Base-by-base conservation (phyloP, 2,329 filamentous ascomycete species). In the Xylaria sp. region DNA sequence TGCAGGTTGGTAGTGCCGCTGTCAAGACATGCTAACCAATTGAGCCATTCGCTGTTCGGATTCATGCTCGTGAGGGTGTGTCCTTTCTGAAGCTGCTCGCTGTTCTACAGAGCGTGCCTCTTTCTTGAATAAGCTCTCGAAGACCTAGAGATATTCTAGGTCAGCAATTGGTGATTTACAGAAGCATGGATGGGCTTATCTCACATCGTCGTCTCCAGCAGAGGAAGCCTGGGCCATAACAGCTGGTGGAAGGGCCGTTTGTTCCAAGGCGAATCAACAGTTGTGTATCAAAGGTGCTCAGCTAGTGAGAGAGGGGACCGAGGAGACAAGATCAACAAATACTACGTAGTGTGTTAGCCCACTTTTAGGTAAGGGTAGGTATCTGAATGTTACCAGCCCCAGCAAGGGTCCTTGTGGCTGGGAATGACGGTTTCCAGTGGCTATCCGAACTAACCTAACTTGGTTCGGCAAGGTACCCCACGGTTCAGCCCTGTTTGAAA, bases 41-140 rank as follows among this genome's bases (percentile, higher is more conserved):
- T 92, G 89, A 44, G 84, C 85, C 64, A 92, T 84, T 64, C 90
- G 84, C 73, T 86, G 80, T 77, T 92, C 89, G 23, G 89, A 87
- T 78, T 89, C 69, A 13, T 74, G 86, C 35, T 65, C 69, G 9
- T 65, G 67, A 40, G 51, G 78, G 88, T 72, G 70, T n/a, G 74
- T 71, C 29, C 71, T 68, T 60, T 73, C 76, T 18, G 71, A 63
- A 13, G 68, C 69, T n/a, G 73, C 70, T 63, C 73, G 74, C 55
- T 78, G 73, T 63, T 78, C 74, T 68, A 78, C 60, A 3, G 75
- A 75, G 21, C 72, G 72, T 18, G 71, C 70, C 63, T 79, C 78
- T 62, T 72, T 74, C 65, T 74, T 75, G 35, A 78, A 72, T 59
- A 78, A 63, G 62, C 72, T 70, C 64, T 78, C 72, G 71, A 79